Evolutionary conservation across 129 eudicot species (phyloP).

Genomic region (Ambrosia trifida): DNA sequence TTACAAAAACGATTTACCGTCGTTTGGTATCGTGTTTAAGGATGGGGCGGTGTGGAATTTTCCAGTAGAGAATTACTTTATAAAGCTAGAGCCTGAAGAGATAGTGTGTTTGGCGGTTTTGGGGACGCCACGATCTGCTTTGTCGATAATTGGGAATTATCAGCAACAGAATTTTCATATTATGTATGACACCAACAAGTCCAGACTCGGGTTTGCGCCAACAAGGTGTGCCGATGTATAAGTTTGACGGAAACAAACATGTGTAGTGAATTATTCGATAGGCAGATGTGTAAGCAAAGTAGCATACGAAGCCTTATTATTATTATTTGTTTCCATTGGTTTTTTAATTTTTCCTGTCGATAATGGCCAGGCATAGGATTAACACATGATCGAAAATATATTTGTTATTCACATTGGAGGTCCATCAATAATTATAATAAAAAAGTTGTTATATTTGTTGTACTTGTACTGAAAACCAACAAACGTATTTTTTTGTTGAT

Average conservation of each 20-base stretch:
- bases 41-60: constrained; percentile 93
- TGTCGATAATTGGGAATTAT: constrained; percentile 92
- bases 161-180: constrained; percentile 96
- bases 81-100: constrained; percentile 77
- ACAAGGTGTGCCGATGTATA: constrained; percentile 70
- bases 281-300: constrained; percentile 16
- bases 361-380: constrained; percentile 34
- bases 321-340: not conserved
- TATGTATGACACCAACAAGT: constrained; percentile 74
- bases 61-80: constrained; percentile 81
- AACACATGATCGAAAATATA: constrained; percentile 30
- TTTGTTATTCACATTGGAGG: constrained; percentile 26
- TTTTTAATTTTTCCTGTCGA: constrained; percentile 31
- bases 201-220: constrained; percentile 93
- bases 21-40: constrained; percentile 59
- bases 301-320: not conserved
- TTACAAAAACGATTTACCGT: constrained; percentile 55
- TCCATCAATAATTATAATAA: constrained; percentile 13
- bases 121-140: constrained; percentile 65
- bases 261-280: no score
- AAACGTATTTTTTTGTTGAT: no score
- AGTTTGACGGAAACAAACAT: constrained; percentile 13
- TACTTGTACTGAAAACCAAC: not conserved
- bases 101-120: constrained; percentile 80
- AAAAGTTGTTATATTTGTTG: constrained; percentile 12